phyloP scores from a whole-genome alignment of 2,329 filamentous ascomycete species.

The Aspergillus sp. region DNA sequence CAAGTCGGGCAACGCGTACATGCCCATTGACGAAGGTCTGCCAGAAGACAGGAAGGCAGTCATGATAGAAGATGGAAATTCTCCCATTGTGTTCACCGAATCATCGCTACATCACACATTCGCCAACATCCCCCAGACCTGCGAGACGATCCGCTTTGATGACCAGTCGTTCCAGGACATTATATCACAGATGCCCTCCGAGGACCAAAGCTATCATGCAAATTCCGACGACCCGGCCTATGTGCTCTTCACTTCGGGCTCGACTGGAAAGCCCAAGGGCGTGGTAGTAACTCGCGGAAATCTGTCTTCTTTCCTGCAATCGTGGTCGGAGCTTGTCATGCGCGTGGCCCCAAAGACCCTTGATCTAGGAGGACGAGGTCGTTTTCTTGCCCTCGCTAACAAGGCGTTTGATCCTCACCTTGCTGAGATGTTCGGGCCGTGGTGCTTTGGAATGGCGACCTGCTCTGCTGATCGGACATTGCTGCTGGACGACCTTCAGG shows the following conservation, averaged over 20 bases:
- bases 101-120: conserved; percentile 18
- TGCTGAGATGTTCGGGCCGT: conserved; percentile 31
- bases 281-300: conserved; percentile 76
- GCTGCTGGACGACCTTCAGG: background rate
- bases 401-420: conserved; percentile 34
- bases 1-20: conserved; percentile 34
- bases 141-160: conserved; percentile 24
- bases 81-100: conserved; percentile 31
- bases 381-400: conserved; percentile 35
- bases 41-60: conserved; percentile 31
- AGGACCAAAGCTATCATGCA: conserved; percentile 15
- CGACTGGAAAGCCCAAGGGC: conserved; percentile 94
- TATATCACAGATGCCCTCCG: conserved; percentile 16
- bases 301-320: conserved; percentile 30
- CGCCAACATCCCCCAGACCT: conserved; percentile 17
- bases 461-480: background rate
- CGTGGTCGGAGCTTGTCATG: conserved; percentile 26
- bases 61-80: conserved; percentile 28
- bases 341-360: conserved; percentile 25
- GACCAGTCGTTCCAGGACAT: conserved; percentile 17
- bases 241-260: conserved; percentile 89
- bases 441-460: conserved; percentile 29
- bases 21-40: conserved; percentile 34
- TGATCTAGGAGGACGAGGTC: conserved; percentile 26
- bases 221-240: conserved; percentile 22